Percentiles rank a stretch among this genome's conserved stretches.
Conservation (phyloP, 768 basidiomycete genomes). For the Termitomyces sp. region DNA sequence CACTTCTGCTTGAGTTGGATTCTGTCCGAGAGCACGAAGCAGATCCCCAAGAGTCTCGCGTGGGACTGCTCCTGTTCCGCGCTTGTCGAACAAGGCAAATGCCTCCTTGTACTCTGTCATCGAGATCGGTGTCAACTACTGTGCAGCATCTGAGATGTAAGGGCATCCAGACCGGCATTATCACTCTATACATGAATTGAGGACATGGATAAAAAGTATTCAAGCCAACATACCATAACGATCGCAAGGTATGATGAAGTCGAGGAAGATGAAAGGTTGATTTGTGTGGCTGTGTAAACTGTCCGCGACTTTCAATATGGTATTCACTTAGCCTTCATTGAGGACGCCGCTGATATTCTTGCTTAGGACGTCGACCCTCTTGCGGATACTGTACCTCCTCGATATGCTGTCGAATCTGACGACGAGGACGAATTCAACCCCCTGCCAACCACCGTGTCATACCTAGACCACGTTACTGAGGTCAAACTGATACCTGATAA, state of each 20-base stretch:
- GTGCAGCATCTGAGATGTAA: not conserved
- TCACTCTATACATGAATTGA: slow-evolving; percentile 27
- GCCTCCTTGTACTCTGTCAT: slow-evolving; percentile 91
- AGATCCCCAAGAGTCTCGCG: slow-evolving; percentile 89
- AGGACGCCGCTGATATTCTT: slow-evolving; percentile 3
- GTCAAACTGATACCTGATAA: slow-evolving; percentile 38
- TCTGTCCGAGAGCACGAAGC: slow-evolving; percentile 91
- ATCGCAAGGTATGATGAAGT: slow-evolving; percentile 15
- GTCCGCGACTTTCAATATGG: slow-evolving; percentile 12
- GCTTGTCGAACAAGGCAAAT: slow-evolving; percentile 97
- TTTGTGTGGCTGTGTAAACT: slow-evolving; percentile 13
- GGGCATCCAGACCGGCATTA: slow-evolving; percentile 31
- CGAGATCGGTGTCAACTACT: slow-evolving; percentile 1
- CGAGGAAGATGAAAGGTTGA: slow-evolving; percentile 11
- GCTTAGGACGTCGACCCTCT: slow-evolving; percentile 52
- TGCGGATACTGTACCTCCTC: slow-evolving; percentile 52
- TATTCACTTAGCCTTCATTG: not conserved
- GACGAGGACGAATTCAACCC: slow-evolving; percentile 63
- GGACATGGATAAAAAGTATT: not conserved
- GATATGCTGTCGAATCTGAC: slow-evolving; percentile 64
- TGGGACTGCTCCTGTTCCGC: slow-evolving; percentile 87
- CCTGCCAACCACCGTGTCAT: slow-evolving; percentile 21
- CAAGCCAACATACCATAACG: slow-evolving; percentile 27
- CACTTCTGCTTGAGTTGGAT: slow-evolving; percentile 99
- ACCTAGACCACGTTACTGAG: slow-evolving; percentile 20